Conservation (phyloP, 2,329 filamentous ascomycete genomes). For the Aspergillus viridinutans region DNA sequence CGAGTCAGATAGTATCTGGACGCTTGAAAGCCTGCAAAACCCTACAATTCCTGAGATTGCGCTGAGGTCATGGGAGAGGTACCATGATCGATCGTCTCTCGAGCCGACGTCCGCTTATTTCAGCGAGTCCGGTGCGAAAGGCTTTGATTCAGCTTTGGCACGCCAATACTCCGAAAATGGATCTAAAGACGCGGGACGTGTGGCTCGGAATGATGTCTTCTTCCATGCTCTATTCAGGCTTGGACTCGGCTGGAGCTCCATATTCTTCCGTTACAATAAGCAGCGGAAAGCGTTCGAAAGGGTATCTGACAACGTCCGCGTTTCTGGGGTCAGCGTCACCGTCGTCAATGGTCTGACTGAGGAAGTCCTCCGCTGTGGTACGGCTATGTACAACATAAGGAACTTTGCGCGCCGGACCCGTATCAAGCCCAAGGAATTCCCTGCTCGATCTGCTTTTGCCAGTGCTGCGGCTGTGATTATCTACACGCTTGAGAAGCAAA, state of each 20-base stretch:
- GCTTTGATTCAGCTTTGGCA: slow-evolving; percentile 37
- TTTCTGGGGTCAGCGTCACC: slow-evolving; percentile 49
- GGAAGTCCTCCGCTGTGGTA: slow-evolving; percentile 33
- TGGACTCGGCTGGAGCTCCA: slow-evolving; percentile 42
- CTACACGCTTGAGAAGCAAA: slow-evolving; percentile 34
- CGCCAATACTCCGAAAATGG: slow-evolving; percentile 20
- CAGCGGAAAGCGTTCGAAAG: slow-evolving; percentile 34
- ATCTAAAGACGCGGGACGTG: slow-evolving; percentile 21
- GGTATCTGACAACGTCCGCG: slow-evolving; percentile 40
- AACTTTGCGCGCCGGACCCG: slow-evolving; percentile 31
- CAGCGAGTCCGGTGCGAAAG: slow-evolving; percentile 39
- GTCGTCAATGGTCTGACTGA: slow-evolving; percentile 33
- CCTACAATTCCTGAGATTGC: slow-evolving; percentile 10
- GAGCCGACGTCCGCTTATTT: slow-evolving; percentile 39
- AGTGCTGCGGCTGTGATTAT: slow-evolving; percentile 32
- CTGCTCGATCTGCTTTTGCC: slow-evolving; percentile 34
- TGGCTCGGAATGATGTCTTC: slow-evolving; percentile 37
- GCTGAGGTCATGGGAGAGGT: slow-evolving; percentile 41
- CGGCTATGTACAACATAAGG: slow-evolving; percentile 33
- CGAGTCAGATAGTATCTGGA: slow-evolving; percentile 33
- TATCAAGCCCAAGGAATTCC: slow-evolving; percentile 21
- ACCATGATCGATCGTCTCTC: slow-evolving; percentile 26
- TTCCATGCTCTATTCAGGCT: slow-evolving; percentile 38
- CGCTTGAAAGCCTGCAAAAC: slow-evolving; percentile 21
- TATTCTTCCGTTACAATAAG: slow-evolving; percentile 41